phyloP scores from a whole-genome alignment of 257 asterid genomes.

The Nicotiana benthamiana region DNA sequence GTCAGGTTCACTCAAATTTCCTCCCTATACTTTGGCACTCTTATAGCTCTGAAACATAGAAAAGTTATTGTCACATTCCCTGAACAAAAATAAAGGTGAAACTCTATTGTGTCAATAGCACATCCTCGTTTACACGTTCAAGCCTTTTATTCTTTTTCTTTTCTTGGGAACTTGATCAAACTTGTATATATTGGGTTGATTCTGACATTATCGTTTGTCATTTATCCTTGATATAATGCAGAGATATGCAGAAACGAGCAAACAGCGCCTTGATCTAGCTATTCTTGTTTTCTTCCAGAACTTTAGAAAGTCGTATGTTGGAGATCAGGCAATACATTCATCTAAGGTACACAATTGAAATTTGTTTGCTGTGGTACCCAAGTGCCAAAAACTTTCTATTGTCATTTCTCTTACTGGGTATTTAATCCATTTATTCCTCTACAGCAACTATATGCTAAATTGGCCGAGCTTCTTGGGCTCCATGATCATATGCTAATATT shows the following conservation, averaged over 20 bases:
- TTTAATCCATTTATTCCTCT: conserved; percentile 19
- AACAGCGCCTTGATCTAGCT: conserved; percentile 95
- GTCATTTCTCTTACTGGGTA: neutral
- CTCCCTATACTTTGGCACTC: neutral
- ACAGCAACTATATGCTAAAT: conserved; percentile 94
- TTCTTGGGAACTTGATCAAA: neutral
- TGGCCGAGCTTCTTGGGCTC: conserved; percentile 94
- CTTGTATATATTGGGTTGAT: neutral
- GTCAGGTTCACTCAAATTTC: conserved; percentile 46
- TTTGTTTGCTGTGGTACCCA: neutral
- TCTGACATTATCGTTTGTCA: neutral
- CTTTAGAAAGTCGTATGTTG: conserved; percentile 88
- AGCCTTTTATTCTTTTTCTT: neutral
- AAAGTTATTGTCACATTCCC: neutral
- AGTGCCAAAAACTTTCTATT: conserved; percentile 16
- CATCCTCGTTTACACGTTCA: neutral
- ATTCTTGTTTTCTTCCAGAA: conserved; percentile 85
- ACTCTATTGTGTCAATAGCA: neutral
- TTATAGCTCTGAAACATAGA: neutral
- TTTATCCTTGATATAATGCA: conserved; percentile 28
- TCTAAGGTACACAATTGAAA: conserved; percentile 56
- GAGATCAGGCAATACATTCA: conserved; percentile 97
- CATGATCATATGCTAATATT: conserved; percentile 85
- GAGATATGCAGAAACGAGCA: conserved; percentile 87
- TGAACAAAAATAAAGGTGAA: neutral